phyloP scores from a whole-genome alignment of 1,284 basidiomycete genomes.

The Sporisorium sorghi region DNA sequence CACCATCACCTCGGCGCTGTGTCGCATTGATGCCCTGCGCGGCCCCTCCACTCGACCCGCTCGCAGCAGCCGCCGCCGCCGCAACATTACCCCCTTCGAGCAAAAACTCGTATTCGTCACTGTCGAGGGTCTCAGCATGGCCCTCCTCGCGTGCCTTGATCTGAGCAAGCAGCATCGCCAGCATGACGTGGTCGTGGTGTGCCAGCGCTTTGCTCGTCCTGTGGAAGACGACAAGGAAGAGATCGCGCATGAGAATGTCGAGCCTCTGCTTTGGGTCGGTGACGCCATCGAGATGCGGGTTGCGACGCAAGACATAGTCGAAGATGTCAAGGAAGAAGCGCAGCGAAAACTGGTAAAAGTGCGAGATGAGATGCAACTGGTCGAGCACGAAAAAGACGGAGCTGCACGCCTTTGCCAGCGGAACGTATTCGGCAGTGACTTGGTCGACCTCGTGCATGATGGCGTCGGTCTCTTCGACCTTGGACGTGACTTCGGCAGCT shows the following conservation, averaged over 20 bases:
- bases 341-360: conserved; percentile 99
- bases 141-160: conserved; percentile 78
- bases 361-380: conserved; percentile 91
- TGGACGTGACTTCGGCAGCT: conserved; percentile 93
- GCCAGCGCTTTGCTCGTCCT: conserved; percentile 90
- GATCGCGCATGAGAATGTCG: conserved; percentile 85
- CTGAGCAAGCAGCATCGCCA: conserved; percentile 89
- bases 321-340: conserved; percentile 99
- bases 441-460: conserved; percentile 96
- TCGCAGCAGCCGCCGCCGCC: conserved; percentile 71
- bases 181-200: conserved; percentile 89
- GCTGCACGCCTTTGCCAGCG: conserved; percentile 94
- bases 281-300: conserved; percentile 85
- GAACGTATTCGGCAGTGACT: conserved; percentile 93
- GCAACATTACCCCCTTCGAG: conserved; percentile 83
- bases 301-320: conserved; percentile 90
- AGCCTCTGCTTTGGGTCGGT: conserved; percentile 81
- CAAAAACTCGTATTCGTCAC: conserved; percentile 85
- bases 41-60: conserved; percentile 52
- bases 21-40: conserved; percentile 56
- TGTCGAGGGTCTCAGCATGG: conserved; percentile 74
- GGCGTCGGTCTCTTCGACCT: conserved; percentile 96
- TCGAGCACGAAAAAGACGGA: conserved; percentile 97
- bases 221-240: conserved; percentile 90
- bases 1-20: conserved; percentile 38